Percentiles rank a stretch among this genome's conserved stretches.
These are phyloP conservation scores for Triticum turgidum DNA, from an alignment of 176 grass and related monocot genomes.

Conservation along the genomic window DNA sequence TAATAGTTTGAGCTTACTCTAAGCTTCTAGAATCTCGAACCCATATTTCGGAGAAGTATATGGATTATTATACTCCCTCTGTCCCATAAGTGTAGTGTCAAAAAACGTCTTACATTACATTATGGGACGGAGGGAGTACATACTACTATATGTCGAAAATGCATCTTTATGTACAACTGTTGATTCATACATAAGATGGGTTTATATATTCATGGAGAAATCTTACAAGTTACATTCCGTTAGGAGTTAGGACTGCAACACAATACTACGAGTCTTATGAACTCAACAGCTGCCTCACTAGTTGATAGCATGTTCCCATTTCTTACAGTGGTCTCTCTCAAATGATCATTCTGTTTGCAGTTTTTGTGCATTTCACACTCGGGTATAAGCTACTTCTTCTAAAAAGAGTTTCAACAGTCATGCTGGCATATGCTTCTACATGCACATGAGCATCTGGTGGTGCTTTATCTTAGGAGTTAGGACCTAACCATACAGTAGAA, in stretches of 20 bases:
- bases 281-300: neutral
- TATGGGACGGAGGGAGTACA: neutral
- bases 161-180: slow-evolving; percentile 25
- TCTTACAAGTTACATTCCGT: neutral
- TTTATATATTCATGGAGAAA: slow-evolving; percentile 4
- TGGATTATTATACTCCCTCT: neutral
- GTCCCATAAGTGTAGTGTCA: too few relatives aligned
- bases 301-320: neutral
- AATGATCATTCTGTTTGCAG: neutral
- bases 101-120: too few relatives aligned
- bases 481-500: neutral
- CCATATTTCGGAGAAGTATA: neutral
- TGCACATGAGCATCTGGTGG: neutral
- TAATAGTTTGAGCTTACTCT: neutral
- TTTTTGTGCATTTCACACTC: neutral
- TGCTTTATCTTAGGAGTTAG: neutral
- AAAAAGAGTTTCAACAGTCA: neutral
- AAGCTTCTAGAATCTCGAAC: neutral
- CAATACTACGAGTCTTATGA: slow-evolving; percentile 23
- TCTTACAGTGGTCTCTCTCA: neutral
- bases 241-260: slow-evolving; percentile 24
- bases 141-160: slow-evolving; percentile 2
- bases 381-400: neutral
- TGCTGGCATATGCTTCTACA: slow-evolving; percentile 8
- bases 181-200: neutral